A percentile compares a stretch with the other conserved stretches of the same genome.
These are phyloP conservation scores for Petunia secreta DNA, from an alignment of 257 asterid genomes.

Conservation along the genomic window DNA sequence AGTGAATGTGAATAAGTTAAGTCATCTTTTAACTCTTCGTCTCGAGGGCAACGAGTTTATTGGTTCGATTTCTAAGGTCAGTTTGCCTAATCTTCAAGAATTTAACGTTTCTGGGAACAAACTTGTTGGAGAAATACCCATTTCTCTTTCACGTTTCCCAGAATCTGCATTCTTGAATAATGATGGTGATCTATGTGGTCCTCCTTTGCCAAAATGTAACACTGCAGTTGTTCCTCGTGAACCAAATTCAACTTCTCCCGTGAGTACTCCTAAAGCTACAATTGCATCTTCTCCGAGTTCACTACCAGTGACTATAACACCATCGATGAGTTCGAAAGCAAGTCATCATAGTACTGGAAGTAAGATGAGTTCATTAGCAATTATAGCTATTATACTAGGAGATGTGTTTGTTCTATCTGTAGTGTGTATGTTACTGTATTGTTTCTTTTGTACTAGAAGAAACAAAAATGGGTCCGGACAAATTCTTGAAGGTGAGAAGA, in stretches of 20 bases:
- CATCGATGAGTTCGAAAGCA: conserved; percentile 34
- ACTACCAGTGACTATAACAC: conserved; percentile 46
- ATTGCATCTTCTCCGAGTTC: conserved; percentile 63
- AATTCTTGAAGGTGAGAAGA: conserved; percentile 49
- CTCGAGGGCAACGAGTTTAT: conserved; percentile 65
- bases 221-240: conserved; percentile 41
- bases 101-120: conserved; percentile 75
- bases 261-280: conserved; percentile 41
- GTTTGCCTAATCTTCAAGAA: conserved; percentile 58
- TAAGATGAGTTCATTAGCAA: conserved; percentile 56
- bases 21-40: conserved; percentile 63
- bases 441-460: conserved; percentile 60
- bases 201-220: conserved; percentile 60
- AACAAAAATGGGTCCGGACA: conserved; percentile 34
- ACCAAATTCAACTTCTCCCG: conserved; percentile 60
- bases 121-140: conserved; percentile 56
- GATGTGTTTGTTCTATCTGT: conserved; percentile 58
- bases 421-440: conserved; percentile 60
- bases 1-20: conserved; percentile 40
- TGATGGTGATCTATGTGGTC: conserved; percentile 57
- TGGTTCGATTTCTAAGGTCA: conserved; percentile 54
- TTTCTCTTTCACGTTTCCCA: conserved; percentile 58
- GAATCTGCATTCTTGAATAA: conserved; percentile 56
- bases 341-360: conserved; percentile 32
- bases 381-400: conserved; percentile 69